phyloP scores from a whole-genome alignment of 2,329 filamentous ascomycete species.

The Corniculantispora saksenae region DNA sequence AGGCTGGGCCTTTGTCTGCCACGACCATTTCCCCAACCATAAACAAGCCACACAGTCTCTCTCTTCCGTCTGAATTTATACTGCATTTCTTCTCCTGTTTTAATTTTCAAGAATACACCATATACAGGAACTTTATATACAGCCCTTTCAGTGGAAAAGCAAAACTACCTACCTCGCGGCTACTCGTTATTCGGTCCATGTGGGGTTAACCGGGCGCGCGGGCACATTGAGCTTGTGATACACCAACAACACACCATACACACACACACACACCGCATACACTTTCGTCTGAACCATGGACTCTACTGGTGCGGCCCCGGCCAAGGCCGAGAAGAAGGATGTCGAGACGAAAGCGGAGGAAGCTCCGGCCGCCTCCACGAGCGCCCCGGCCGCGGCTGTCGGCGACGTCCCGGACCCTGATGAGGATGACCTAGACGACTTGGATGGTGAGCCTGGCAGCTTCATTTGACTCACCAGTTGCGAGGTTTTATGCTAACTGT shows the following conservation, averaged over 20 bases:
- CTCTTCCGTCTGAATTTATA: neutral
- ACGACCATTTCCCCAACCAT: neutral
- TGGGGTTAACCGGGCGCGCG: constrained; percentile 1
- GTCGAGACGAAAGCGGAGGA: constrained; percentile 25
- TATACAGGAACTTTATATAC: neutral
- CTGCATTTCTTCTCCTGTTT: neutral
- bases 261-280: neutral
- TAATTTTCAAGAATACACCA: neutral
- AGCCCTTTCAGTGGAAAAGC: neutral
- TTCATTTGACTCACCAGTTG: neutral
- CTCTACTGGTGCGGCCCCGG: constrained; percentile 22
- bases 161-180: neutral
- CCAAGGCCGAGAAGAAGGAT: constrained; percentile 27
- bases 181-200: constrained; percentile 4
- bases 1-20: neutral
- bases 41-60: neutral
- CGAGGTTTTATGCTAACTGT: neutral
- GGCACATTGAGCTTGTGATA: constrained; percentile 16
- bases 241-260: constrained; percentile 1
- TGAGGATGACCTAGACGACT: constrained; percentile 86
- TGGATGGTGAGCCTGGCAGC: constrained; percentile 69
- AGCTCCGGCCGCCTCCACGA: constrained; percentile 17
- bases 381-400: constrained; percentile 27
- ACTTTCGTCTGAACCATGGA: constrained; percentile 25
- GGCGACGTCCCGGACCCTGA: constrained; percentile 82